Evolutionary conservation across 306 rosid genomes (phyloP), one percentile per base, ranked within the genome.

Genomic region (Prunus dulcis): DNA sequence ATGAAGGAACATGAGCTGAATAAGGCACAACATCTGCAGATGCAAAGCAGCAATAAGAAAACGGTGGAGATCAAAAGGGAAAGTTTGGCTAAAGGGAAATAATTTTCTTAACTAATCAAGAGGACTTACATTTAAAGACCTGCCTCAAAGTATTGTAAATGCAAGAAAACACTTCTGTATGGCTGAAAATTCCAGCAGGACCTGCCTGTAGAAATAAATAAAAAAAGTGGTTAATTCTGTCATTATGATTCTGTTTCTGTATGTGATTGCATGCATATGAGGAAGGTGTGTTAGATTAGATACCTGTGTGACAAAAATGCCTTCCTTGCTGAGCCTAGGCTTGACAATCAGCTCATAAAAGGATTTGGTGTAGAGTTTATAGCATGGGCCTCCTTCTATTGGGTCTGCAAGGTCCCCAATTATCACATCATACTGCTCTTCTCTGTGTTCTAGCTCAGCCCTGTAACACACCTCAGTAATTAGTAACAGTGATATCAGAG

Each of bases 151-250:
- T 94, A 80, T 94, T 91, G 88, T 86, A 91, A 81, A 94, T 94
- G 81, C 93, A 90, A n/a, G 98, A 90, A 84, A 94, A 91, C 27
- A 94, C 97, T 82, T 94, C 96, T 8, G 93, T 88, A 79, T 94
- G 98, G 76, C 97, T 94, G 79, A 94, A 94, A 79, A 94, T 94
- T 76, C 98, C 98, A 82, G 98, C 98, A 62, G 98, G 98, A 3
- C 98, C 97, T 10, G 98, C 98, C 98, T 93, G 97, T 94, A 97
- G 89, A 64, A 20, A 28, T 32, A 65, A 4, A 46, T 25, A n/a
- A 25, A 2, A 51, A 27, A 72, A 43, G 2, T 14, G 9, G 61
- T n/a, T 27, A 11, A 70, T 57, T 69, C 32, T 62, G 50, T 71
- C 22, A 62, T 62, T 62, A 13, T 32, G 38, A 18, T 62, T 62